Evolutionary conservation across 306 rosid species (phyloP), one percentile per base, ranked within the genome.

Genomic region (Cicer cuneatum): DNA sequence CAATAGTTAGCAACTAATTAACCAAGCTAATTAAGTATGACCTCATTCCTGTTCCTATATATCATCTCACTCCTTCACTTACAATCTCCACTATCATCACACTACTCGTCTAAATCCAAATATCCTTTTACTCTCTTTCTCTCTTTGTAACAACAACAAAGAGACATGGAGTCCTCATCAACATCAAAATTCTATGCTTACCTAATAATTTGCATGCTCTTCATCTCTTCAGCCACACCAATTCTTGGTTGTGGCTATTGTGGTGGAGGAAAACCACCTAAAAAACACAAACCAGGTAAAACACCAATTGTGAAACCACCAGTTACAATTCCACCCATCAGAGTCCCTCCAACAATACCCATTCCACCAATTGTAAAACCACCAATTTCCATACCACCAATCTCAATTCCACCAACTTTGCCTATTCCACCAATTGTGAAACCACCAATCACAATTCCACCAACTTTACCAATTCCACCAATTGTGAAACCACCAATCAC

Each of bases 201-300:
- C 69, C 75, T 92, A 78, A 74, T 95, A 83, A 74, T 95, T 65
- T 92, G 78, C 90, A 90, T 92, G 87, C 89, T 95, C 61, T 78
- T 90, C 83, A 9, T 90, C 19, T 92, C 99, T 77, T 81, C 93
- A 0, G 80, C 82, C 59, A 47, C 96, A 12, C 95, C 99, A 54
- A 90, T 91, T 54, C 87, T 89, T 5, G 93, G 87, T 7, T 90
- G 98, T 71, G 85, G 84, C 47, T 46, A 45, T 14, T 95, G 99
- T 33, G 89, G 33, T 3, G 33, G 33, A 29, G 33, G 90, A 1
- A 82, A 83, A 2, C 92, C 88, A 6, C 81, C 87, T 0, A 78
- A 87, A 7, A 83, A 73, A 41, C 85, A 40, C 83, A 86, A 70
- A 0, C 84, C 85, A 8, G 0, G 5, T 16, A 81, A 52, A 35